Evolutionary conservation across 2,329 filamentous ascomycete genomes (phyloP).

Genomic region (Tolypocladium ophioglossoides): DNA sequence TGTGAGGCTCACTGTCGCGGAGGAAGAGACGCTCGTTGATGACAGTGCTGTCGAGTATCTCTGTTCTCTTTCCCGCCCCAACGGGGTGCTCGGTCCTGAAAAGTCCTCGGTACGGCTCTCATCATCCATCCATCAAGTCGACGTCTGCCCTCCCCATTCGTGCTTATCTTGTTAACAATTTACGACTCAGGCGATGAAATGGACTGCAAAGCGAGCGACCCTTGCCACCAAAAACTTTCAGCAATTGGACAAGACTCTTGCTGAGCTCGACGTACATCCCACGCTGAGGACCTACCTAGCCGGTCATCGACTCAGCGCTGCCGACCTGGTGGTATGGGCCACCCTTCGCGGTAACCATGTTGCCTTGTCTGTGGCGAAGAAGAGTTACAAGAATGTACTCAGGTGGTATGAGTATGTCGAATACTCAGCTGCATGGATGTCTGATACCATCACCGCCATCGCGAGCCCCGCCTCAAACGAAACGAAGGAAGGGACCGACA

Average conservation of each 20-base stretch:
- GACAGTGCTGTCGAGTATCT: neutral
- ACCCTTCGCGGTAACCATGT: conserved; percentile 67
- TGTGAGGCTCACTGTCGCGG: neutral
- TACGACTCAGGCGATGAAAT: neutral
- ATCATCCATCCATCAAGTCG: neutral
- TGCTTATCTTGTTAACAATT: neutral
- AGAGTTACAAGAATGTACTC: conserved; percentile 56
- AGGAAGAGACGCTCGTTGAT: neutral
- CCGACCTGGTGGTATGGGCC: conserved; percentile 68
- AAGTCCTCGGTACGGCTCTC: neutral
- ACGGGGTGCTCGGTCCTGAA: neutral
- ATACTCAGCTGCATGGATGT: conserved; percentile 60
- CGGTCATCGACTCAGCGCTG: conserved; percentile 61
- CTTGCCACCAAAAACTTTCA: conserved; percentile 51
- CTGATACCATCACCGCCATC: conserved; percentile 41
- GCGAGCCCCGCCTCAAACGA: conserved; percentile 40
- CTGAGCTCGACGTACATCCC: conserved; percentile 68
- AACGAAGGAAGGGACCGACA: conserved; percentile 42
- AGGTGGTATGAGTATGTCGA: conserved; percentile 77
- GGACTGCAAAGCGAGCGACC: neutral
- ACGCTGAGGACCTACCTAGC: conserved; percentile 69
- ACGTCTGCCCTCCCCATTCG: neutral
- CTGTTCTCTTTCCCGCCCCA: neutral
- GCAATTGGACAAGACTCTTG: conserved; percentile 56
- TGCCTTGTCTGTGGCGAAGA: conserved; percentile 63